Evolutionary conservation across 805 yeast species (phyloP), one percentile per base, ranked within the genome.

Genomic region (Ogataea pilisensis): DNA sequence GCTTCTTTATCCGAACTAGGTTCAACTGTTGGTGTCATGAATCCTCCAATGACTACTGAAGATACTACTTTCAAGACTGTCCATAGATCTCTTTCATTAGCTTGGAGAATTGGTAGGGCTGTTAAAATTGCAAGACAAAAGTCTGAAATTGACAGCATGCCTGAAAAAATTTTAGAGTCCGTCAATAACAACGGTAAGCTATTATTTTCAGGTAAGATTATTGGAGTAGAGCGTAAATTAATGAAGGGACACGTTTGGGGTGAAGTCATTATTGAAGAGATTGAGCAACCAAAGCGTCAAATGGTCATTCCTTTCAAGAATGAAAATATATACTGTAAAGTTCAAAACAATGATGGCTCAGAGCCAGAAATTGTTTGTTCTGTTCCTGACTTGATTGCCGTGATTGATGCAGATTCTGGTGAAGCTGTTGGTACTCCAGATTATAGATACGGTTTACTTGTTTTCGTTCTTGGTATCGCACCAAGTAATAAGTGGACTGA

Each of bases 361-460:
- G 55, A 55, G 7, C 53, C 57, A 18, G 51, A 60, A 38, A 51
- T 61, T n/a, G 59, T 69, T 9, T 59, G 68, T 39, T 58, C 71
- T 5, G 75, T 70, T 31, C 76, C 76, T n/a, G 76, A 71, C 48
- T 46, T 71, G 38, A 69, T 71, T 44, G 48, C 73, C 2, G 71
- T 71, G 8, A 49, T 64, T 36, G 72, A 70, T 49, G 52, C 63
- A 8, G 70, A 68, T 30, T 55, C 64, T 25, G 75, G 75, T 28
- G 73, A 68, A 41, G 74, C 74, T 12, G 65, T 70, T 9, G 75
- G 75, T 8, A 70, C 74, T 2, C 72, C 68, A n/a, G 76, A 71
- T 28, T 71, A 69, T 48, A 49, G 73, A 31, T 70, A 70, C 47
- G 75, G 76, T 5, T 42, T 71, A 37, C 39, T 65, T 29, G 75